phyloP scores from a whole-genome alignment of 345 rosid genomes.

The Gossypium arboreum region DNA sequence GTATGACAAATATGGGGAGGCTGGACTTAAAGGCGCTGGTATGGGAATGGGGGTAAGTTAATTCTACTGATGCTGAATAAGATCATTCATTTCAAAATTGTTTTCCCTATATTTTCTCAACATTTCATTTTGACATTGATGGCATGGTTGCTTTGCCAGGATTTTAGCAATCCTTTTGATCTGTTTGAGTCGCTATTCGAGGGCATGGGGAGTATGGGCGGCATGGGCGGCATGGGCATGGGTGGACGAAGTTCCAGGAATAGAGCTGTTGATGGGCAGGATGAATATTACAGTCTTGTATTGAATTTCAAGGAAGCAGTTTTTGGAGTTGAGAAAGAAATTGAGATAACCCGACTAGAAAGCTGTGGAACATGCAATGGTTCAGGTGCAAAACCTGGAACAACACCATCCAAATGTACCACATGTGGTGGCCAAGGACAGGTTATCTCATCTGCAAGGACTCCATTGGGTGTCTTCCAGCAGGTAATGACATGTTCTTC shows the following conservation, averaged over 20 bases:
- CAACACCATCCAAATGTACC: slow-evolving; percentile 69
- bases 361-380: slow-evolving; percentile 84
- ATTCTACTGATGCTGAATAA: background rate
- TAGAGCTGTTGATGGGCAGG: slow-evolving; percentile 86
- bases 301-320: slow-evolving; percentile 90
- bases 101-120: background rate
- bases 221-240: slow-evolving; percentile 75
- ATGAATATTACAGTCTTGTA: slow-evolving; percentile 77
- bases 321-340: slow-evolving; percentile 89
- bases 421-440: slow-evolving; percentile 99
- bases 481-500: slow-evolving; percentile 95
- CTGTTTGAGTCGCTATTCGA: slow-evolving; percentile 84
- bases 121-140: background rate
- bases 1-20: slow-evolving; percentile 96
- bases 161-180: slow-evolving; percentile 96
- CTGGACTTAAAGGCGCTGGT: slow-evolving; percentile 93
- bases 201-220: slow-evolving; percentile 87
- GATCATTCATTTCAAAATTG: background rate
- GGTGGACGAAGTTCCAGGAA: slow-evolving; percentile 71
- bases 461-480: slow-evolving; percentile 95
- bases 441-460: slow-evolving; percentile 82
- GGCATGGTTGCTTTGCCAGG: slow-evolving; percentile 40
- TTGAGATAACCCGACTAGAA: slow-evolving; percentile 86
- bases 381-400: slow-evolving; percentile 88
- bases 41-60: slow-evolving; percentile 96